A percentile compares a stretch with the other conserved stretches of the same genome.
Evolutionary conservation across 768 basidiomycete species (phyloP).

Genomic region (Termitomyces eurrhizus): DNA sequence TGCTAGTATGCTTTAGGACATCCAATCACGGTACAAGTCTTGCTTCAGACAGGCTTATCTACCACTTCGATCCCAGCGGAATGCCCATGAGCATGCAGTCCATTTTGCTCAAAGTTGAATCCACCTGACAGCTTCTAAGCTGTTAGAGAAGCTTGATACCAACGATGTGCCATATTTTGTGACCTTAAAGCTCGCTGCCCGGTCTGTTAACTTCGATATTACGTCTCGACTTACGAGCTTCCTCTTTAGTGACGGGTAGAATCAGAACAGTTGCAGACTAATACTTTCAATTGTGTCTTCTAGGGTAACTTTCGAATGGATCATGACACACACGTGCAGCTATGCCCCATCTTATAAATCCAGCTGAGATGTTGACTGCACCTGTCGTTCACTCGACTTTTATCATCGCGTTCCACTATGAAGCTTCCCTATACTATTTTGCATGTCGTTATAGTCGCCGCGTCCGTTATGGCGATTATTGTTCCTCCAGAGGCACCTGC

Average conservation of each 20-base stretch:
- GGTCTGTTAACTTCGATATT: neutral
- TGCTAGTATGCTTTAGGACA: neutral
- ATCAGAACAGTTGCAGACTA: neutral
- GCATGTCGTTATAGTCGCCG: slow-evolving; percentile 2
- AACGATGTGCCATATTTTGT: too few relatives aligned
- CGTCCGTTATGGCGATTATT: slow-evolving; percentile 12
- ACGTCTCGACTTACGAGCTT: neutral
- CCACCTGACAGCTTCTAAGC: too few relatives aligned
- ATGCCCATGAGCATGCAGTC: too few relatives aligned
- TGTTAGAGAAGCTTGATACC: too few relatives aligned
- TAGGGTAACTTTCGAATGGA: neutral
- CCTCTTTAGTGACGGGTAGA: neutral
- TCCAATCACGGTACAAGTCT: too few relatives aligned
- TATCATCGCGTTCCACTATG: neutral
- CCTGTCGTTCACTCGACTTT: neutral
- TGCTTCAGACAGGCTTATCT: too few relatives aligned
- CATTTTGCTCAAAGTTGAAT: too few relatives aligned
- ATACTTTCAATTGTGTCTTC: neutral
- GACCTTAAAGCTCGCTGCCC: too few relatives aligned
- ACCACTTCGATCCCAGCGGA: too few relatives aligned
- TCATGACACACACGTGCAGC: neutral
- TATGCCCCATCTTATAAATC: neutral
- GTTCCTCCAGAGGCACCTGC: slow-evolving; percentile 19
- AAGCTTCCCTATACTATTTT: slow-evolving; percentile 1
- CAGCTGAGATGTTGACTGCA: neutral